phyloP scores from a whole-genome alignment of 805 yeast species.

The Helenozyma rhizophorensis region DNA sequence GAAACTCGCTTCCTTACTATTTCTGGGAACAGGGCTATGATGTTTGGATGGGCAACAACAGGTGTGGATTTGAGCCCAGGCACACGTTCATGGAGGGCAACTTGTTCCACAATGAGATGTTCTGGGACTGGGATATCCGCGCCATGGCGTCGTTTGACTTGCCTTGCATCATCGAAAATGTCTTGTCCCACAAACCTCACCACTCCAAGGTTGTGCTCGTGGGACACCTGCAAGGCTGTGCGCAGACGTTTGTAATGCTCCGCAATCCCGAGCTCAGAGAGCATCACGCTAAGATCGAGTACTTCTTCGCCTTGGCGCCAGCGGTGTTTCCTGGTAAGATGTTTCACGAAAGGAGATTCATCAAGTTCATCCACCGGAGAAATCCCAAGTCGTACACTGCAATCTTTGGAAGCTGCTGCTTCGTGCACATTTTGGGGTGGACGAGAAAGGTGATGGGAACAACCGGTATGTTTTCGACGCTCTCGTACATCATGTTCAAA shows the following conservation, averaged over 20 bases:
- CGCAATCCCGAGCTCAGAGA: conserved; percentile 33
- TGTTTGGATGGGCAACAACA: conserved; percentile 87
- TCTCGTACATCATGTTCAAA: conserved; percentile 80
- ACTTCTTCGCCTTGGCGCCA: conserved; percentile 79
- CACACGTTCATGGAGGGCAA: conserved; percentile 42
- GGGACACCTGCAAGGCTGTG: conserved; percentile 93
- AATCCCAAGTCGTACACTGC: conserved; percentile 41
- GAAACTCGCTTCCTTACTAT: conserved; percentile 65
- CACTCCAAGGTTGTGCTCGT: conserved; percentile 52
- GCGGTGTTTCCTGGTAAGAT: conserved; percentile 86
- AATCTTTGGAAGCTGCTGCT: conserved; percentile 74
- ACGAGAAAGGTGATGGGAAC: conserved; percentile 44
- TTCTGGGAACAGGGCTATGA: conserved; percentile 59
- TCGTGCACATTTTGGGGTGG: conserved; percentile 68
- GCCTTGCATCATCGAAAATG: conserved; percentile 64
- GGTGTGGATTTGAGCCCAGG: conserved; percentile 78
- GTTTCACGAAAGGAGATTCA: conserved; percentile 57
- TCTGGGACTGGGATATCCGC: conserved; percentile 94
- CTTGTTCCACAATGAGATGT: conserved; percentile 40
- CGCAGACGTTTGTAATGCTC: conserved; percentile 73
- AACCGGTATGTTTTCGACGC: conserved; percentile 47
- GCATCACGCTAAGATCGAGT: conserved; percentile 53
- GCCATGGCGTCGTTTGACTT: conserved; percentile 79
- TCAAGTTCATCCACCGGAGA: conserved; percentile 55
- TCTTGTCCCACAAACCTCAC: conserved; percentile 40